A percentile compares a stretch with the other conserved stretches of the same genome.
Evolutionary conservation across 2,329 filamentous ascomycete species (phyloP).

Genomic region (Pseudonectria foliicola): DNA sequence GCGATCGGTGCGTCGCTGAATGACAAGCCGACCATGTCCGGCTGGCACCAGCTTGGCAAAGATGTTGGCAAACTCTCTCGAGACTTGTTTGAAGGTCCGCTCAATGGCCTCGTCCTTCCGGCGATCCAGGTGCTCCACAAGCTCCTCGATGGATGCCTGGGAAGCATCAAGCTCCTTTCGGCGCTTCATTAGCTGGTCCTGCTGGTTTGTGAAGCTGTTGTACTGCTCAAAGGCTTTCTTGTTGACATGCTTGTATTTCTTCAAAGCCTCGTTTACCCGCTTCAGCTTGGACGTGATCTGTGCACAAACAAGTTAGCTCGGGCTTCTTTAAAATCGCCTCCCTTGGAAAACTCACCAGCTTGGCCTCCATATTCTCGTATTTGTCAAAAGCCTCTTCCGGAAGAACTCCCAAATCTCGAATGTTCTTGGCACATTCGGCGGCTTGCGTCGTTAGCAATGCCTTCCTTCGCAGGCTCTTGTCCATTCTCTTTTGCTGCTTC

Average conservation of each 20-base stretch:
- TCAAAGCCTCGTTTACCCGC: conserved; percentile 85
- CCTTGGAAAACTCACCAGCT: conserved; percentile 49
- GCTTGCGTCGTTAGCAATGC: conserved; percentile 70
- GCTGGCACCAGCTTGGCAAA: conserved; percentile 94
- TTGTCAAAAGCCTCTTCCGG: conserved; percentile 91
- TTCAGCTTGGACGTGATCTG: conserved; percentile 64
- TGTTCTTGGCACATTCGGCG: conserved; percentile 77
- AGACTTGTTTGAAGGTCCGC: conserved; percentile 97
- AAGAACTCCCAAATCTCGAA: conserved; percentile 85
- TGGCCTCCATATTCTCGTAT: conserved; percentile 75
- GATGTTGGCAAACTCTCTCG: conserved; percentile 82
- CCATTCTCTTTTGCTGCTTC: conserved; percentile 80
- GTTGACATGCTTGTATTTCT: conserved; percentile 97
- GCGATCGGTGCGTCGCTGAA: conserved; percentile 81
- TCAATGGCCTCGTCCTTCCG: conserved; percentile 97
- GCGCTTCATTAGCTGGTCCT: conserved; percentile 77
- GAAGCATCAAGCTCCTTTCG: conserved; percentile 81
- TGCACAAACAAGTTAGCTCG: conserved; percentile 7
- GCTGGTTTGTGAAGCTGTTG: conserved; percentile 90
- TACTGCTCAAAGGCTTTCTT: conserved; percentile 99
- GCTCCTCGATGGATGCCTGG: conserved; percentile 80
- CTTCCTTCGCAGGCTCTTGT: conserved; percentile 86
- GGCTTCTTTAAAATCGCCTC: too few species aligned
- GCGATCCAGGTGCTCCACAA: conserved; percentile 87
- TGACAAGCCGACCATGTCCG: conserved; percentile 83